phyloP scores from a whole-genome alignment of 2,329 filamentous ascomycete genomes.

The Aspergillus quadrilineatus region DNA sequence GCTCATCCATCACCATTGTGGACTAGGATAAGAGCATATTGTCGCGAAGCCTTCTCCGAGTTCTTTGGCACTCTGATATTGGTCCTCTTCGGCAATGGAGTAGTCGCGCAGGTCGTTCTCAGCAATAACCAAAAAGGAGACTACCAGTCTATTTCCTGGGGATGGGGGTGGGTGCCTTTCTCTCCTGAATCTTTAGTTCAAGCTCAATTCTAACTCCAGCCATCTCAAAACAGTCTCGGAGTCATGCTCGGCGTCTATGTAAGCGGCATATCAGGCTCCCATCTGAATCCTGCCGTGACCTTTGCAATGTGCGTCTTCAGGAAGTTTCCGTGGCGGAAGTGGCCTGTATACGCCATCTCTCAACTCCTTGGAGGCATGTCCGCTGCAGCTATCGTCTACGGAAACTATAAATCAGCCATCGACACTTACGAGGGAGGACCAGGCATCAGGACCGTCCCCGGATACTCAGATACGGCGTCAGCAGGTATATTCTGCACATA shows the following conservation, averaged over 20 bases:
- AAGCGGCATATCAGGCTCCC: conserved; percentile 60
- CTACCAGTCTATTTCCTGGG: conserved; percentile 55
- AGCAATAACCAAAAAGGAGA: conserved; percentile 47
- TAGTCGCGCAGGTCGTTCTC: conserved; percentile 67
- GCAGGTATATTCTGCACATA: conserved; percentile 74
- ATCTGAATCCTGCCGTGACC: conserved; percentile 71
- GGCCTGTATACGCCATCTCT: conserved; percentile 66
- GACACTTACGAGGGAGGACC: conserved; percentile 61
- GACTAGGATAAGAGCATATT: conserved; percentile 52
- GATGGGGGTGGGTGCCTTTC: conserved; percentile 44
- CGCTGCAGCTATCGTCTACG: conserved; percentile 61
- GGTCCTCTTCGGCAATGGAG: conserved; percentile 69
- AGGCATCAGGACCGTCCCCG: conserved; percentile 61
- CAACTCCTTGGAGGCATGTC: conserved; percentile 68
- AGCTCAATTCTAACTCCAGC: conserved; percentile 8
- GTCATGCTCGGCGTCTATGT: conserved; percentile 69
- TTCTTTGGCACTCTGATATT: conserved; percentile 69
- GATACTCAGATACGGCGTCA: conserved; percentile 57
- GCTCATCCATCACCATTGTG: conserved; percentile 42
- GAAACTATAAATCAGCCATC: conserved; percentile 65
- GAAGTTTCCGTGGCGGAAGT: conserved; percentile 66
- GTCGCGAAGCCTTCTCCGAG: conserved; percentile 63
- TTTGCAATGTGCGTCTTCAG: conserved; percentile 68
- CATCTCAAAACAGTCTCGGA: conserved; percentile 50
- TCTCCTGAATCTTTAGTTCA: neutral